Evolutionary conservation across 2,329 filamentous ascomycete genomes (phyloP), one percentile per base, ranked within the genome.

Genomic region (Calycina herbarum): DNA sequence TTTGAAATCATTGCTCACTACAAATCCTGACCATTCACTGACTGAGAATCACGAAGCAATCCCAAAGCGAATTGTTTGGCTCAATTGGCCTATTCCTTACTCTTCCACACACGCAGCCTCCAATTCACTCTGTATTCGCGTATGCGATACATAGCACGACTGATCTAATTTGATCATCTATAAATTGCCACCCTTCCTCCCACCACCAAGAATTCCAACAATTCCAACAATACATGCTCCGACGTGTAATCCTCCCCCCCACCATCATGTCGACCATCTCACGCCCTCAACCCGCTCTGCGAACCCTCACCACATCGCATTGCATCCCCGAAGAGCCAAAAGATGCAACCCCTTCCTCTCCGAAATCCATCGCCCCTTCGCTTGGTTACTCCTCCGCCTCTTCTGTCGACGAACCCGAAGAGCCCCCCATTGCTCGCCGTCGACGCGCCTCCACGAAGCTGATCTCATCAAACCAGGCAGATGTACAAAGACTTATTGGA

Each of bases 381-480:
- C 81, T 89, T 64, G 87, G 85, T 64, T 89, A 85, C 72, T 89
- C 86, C 17, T 85, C 84, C 69, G 88, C 86, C 15, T 85, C 84
- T 69, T 83, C 87, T 69, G 87, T 81, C 67, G 80, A 82, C 69
- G 73, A 78, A 64, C 78, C 78, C 59, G 77, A 80, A 68, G 80
- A 80, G 27, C 78, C 79, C 68, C 76, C 45, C 17, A 27, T 59
- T 40, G 51, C 77, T 58, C 84, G 85, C 57, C 81, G 78, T 35
- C 84, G 89, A 62, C 88, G 89, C 62, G 90, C 89, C 64, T 92
- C 89, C 3, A 92, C 89, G 7, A 84, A 85, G 15, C 81, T 92
- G 57, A 88, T 89, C 71, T 85, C 86, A 56, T 85, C 88, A 76
- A 89, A 81, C 74, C 84, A 84, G 35, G 83, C 82, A 59, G 86